Evolutionary conservation across 148 eudicot species (phyloP), one percentile per base, ranked within the genome.

Genomic region (Camellia japonica): DNA sequence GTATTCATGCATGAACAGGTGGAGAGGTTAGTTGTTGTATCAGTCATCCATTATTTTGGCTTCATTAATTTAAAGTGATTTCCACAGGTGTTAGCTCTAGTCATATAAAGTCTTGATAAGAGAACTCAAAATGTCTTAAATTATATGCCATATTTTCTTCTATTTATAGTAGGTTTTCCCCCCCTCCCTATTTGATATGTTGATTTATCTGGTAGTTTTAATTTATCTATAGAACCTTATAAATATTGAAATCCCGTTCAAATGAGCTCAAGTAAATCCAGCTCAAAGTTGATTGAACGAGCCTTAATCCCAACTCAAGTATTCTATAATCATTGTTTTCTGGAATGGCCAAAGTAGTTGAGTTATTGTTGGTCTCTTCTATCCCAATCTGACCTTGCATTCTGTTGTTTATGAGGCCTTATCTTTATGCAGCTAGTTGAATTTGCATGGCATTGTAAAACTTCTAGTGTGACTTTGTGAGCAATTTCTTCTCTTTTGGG

Each of bases 1-100:
- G 94, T 85, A 60, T 95, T 93, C 82, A 84, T 84, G 84, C 95
- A 95, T 83, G 83, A 90, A 76, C 80, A 43, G 47, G 62, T 65
- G 67, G 86, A 84, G 63, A 81, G 87, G 98, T 93, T 88, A 83
- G 83, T 82, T 55, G 59, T 55, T 49, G 63, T 42, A 20, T 43
- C 11, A 20, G 5, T 59, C 14, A 5, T 42, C 67, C 66, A 56
- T 73, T 73, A 30, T 51, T 42, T n/a, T 16, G 23, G 42, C 5
- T 59, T 72, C 41, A 38, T 46, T 74, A 60, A 18, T 18, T n/a
- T 59, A 9, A 12, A 38, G 44, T 30, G 20, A 60, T 41, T 15
- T 73, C 11, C 19, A 30, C 23, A 52, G 23, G 30, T 19, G 11
- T 73, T 49, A 8, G 19, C 38, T 51, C 14, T 52, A 4, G 47